Base-by-base conservation (phyloP, 768 basidiomycete genomes). In the Lactifluus pinguis region DNA sequence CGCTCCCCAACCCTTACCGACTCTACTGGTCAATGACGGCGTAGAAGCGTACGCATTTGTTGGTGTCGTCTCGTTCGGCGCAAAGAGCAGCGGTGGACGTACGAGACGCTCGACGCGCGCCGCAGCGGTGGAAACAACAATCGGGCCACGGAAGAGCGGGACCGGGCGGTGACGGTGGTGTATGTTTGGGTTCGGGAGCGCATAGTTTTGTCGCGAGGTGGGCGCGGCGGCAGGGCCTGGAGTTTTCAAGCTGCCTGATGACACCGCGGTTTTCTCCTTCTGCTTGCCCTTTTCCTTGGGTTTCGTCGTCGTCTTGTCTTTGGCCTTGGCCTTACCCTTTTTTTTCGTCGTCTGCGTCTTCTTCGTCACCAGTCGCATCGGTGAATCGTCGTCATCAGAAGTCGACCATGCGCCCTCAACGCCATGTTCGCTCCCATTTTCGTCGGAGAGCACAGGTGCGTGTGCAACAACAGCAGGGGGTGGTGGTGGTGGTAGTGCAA, bases 91-190 rank as follows among this genome's bases (percentile, higher is more conserved):
- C 2, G 89, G 85, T 34, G 67, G 71, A 17, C 74, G 68, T 6
- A 72, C 69, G 6, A 91, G 78, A n/a, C 86, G 77, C 70, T 89
- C 87, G 14, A 83, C 72, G 56, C 63, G 80, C 50, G 44, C 19
- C 11, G n/a, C n/a, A 7, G 75, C 79, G 53, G 74, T 67, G 1
- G 41, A 3, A 9, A 32, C 25, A 25, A 25, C 41, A 4, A 49
- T 47, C 13, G 49, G 60, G 45, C 76, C 77, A 29, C 76, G 74
- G 67, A 80, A 82, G 5, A 89, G 72, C 0, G 88, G 83, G 6
- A 83, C 75, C 14, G 86, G 83, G 30, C 85, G 76, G 68, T 92
- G 89, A 51, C 89, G 79, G 69, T 91, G 89, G 61, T 90, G 82
- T 0, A 83, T 74, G 61, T 80, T 85, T 0, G 85, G 85, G 13